Evolutionary conservation across 257 asterid species (phyloP), one percentile per base, ranked within the genome.

Genomic region (Solanum raphanifolium): DNA sequence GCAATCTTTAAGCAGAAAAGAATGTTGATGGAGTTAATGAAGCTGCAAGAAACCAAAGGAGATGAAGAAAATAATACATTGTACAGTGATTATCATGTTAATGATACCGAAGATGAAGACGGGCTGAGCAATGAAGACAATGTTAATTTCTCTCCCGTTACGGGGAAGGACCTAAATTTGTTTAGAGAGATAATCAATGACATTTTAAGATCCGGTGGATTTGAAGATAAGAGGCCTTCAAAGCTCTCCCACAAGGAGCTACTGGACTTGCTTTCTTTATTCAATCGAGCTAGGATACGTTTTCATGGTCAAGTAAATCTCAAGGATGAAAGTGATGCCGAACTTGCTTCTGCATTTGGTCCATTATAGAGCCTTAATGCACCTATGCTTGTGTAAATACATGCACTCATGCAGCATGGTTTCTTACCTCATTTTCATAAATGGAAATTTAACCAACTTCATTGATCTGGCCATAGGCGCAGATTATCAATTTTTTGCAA

Each of bases 1-100:
- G 99, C 99, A 10, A 94, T 88, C 23, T 94, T 97, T 89, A 95
- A 94, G 96, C 95, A 94, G 90, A 97, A 97, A 95, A 94, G 89
- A 91, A 95, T 91, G 92, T 43, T 94, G 87, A 87, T 89, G 91
- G 99, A 96, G 93, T 90, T 97, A 72, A 91, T 92, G 96, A 90
- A 91, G 58, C 72, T 92, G 52, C 91, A 93, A 13, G 88, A 62
- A 58, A 86, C 8, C 83, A 88, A 58, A 43, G 83, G 83, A 73
- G 74, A 62, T 69, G 88, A 87, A 83, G 87, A 34, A 25, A 21
- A 82, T 75, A 83, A 84, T 36, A 46, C 38, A 6, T 83, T 86
- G 36, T 46, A 83, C 85, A 83, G 36, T n/a, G 88, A 84, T 6
- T 27, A 36, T 87, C 88, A 83, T 48, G 31, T 43, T 74, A 39